These are phyloP conservation scores for Kluyveromyces siamensis DNA, from an alignment of 805 yeast species.

Conservation along the genomic window DNA sequence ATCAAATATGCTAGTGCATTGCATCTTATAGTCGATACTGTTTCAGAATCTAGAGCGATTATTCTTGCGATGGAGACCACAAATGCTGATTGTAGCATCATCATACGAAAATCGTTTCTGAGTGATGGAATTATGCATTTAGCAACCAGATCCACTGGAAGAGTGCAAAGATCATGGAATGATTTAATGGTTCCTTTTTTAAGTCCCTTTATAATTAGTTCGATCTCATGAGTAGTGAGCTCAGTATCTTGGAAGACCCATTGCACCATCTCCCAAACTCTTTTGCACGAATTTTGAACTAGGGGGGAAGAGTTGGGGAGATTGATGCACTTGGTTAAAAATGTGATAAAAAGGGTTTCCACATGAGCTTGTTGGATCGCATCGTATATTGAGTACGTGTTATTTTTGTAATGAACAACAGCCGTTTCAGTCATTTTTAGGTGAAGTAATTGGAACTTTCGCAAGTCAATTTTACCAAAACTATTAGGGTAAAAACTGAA, in stretches of 20 bases:
- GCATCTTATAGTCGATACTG: constrained; percentile 4
- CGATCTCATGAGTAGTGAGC: neutral
- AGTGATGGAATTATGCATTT: constrained; percentile 5
- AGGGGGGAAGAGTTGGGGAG: constrained; percentile 1
- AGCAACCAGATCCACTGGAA: constrained; percentile 2
- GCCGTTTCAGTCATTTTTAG: constrained; percentile 7
- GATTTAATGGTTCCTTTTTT: constrained; percentile 3
- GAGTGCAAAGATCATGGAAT: constrained; percentile 2
- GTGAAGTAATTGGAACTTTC: constrained; percentile 4
- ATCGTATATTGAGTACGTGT: constrained; percentile 21
- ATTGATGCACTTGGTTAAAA: constrained; percentile 1
- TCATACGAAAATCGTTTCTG: constrained; percentile 6
- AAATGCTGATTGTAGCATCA: constrained; percentile 9
- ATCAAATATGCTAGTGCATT: constrained; percentile 8
- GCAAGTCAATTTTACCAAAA: constrained; percentile 7
- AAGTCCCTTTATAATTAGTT: constrained; percentile 2
- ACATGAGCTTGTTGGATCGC: constrained; percentile 28
- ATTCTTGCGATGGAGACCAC: constrained; percentile 6
- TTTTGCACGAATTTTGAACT: constrained; percentile 4
- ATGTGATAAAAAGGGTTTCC: constrained; percentile 22
- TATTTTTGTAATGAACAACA: constrained; percentile 11
- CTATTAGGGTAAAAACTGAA: constrained; percentile 13
- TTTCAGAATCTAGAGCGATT: neutral
- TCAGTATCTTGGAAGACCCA: constrained; percentile 5
- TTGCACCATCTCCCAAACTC: constrained; percentile 4